These are phyloP conservation scores for Tuber indicum DNA, from an alignment of 495 filamentous ascomycete genomes.

Conservation along the genomic window DNA sequence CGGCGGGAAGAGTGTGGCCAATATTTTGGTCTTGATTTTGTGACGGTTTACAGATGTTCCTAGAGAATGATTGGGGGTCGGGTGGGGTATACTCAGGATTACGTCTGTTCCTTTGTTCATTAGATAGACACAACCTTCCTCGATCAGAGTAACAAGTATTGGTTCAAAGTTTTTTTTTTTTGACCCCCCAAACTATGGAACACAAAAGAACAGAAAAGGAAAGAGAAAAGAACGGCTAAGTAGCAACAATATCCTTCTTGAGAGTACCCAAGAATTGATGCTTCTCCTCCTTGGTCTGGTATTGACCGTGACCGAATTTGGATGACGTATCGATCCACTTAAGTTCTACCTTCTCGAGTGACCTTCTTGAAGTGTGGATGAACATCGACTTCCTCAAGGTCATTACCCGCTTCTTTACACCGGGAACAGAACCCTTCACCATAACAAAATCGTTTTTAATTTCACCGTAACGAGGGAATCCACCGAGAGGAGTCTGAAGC, in stretches of 20 bases:
- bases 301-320: conserved; percentile 99
- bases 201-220: conserved; percentile 54
- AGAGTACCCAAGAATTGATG: conserved; percentile 85
- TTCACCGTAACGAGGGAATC: conserved; percentile 98
- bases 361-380: conserved; percentile 86
- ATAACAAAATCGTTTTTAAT: conserved; percentile 99
- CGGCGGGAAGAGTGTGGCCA: not conserved
- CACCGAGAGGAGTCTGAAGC: conserved; percentile 67
- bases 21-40: not conserved
- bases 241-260: conserved; percentile 89
- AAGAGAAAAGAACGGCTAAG: conserved; percentile 48
- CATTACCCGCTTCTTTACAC: conserved; percentile 99
- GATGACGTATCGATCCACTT: conserved; percentile 99
- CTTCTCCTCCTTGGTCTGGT: conserved; percentile 98
- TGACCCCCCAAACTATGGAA: conserved; percentile 28
- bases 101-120: not conserved
- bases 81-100: not conserved
- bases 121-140: not conserved
- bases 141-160: not conserved
- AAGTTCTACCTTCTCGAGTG: conserved; percentile 97
- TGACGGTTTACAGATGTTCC: not conserved
- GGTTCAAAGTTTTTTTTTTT: not conserved
- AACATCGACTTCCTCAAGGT: conserved; percentile 99
- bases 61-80: not conserved
- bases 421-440: conserved; percentile 93